These are phyloP conservation scores for Ramichloridium luteum DNA, from an alignment of 2,329 filamentous ascomycete genomes.

Conservation along the genomic window DNA sequence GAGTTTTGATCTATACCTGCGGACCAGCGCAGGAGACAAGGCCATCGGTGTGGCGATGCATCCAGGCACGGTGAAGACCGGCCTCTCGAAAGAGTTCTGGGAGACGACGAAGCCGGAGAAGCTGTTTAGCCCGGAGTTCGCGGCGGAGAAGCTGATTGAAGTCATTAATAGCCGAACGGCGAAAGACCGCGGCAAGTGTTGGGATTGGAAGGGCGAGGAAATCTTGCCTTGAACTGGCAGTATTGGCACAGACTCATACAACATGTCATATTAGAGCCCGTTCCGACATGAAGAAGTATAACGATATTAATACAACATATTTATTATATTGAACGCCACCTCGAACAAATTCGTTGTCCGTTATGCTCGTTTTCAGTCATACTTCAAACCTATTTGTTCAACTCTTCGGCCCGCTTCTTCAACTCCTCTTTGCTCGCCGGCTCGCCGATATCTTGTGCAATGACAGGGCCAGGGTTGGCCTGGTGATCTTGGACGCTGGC, in stretches of 20 bases:
- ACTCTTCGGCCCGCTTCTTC: conserved; percentile 37
- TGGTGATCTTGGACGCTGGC: conserved; percentile 29
- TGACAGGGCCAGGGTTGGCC: conserved; percentile 31
- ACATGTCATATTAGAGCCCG: not conserved
- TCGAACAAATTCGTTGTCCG: not conserved
- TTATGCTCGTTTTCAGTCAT: not conserved
- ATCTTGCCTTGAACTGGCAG: conserved; percentile 38
- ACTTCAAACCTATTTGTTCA: conserved; percentile 34
- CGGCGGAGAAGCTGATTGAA: conserved; percentile 51
- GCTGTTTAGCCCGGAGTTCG: conserved; percentile 54
- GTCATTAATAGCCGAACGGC: conserved; percentile 41
- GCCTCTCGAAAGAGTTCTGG: conserved; percentile 63
- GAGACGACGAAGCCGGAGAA: conserved; percentile 46
- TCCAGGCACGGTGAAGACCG: conserved; percentile 70
- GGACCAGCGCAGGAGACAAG: conserved; percentile 43
- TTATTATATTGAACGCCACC: not conserved
- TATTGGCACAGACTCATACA: not conserved
- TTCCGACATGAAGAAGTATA: not conserved
- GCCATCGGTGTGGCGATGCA: conserved; percentile 61
- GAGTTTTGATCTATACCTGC: conserved; percentile 57
- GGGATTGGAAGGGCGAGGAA: conserved; percentile 58
- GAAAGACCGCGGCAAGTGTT: conserved; percentile 49
- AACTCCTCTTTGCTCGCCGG: conserved; percentile 38
- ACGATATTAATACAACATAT: not conserved
- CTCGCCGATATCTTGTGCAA: conserved; percentile 33